These are phyloP conservation scores for Ganoderma boninense DNA, from an alignment of 1,284 basidiomycete species.

Conservation along the genomic window DNA sequence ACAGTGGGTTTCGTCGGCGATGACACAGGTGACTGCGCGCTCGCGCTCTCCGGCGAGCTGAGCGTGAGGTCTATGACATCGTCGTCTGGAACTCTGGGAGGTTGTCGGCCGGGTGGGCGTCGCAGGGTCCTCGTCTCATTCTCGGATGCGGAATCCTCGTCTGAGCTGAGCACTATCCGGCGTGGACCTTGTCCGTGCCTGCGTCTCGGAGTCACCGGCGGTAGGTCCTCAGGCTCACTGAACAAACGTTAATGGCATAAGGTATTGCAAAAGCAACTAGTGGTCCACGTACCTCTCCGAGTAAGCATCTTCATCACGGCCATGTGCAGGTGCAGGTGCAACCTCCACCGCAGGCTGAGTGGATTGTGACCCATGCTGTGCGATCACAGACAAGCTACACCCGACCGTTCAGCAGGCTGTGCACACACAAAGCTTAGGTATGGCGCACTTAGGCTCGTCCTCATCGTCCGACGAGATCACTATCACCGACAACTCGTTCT, in stretches of 20 bases:
- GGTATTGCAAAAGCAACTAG: not conserved
- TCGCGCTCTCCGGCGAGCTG: conserved; percentile 24
- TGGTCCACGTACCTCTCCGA: not conserved
- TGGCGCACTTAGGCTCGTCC: conserved; percentile 39
- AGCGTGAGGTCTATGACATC: conserved; percentile 35
- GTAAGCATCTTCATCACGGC: not conserved
- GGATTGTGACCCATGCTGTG: conserved; percentile 21
- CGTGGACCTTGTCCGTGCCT: not conserved
- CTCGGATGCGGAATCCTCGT: not conserved
- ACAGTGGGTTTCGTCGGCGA: not conserved
- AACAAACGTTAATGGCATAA: not conserved
- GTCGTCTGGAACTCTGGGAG: conserved; percentile 13
- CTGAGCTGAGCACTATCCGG: conserved; percentile 16
- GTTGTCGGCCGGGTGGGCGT: not conserved
- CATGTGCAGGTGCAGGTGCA: not conserved
- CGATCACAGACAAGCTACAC: conserved; percentile 18
- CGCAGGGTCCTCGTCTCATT: not conserved
- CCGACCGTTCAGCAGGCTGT: not conserved
- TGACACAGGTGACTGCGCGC: not conserved
- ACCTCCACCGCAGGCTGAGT: not conserved
- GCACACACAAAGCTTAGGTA: not conserved
- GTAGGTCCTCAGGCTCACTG: conserved; percentile 7
- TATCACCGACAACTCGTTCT: conserved; percentile 47
- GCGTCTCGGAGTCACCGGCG: conserved; percentile 11
- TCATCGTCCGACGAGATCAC: conserved; percentile 65